phyloP scores from a whole-genome alignment of 1,284 basidiomycete genomes.

The Rhodotorula sp. region DNA sequence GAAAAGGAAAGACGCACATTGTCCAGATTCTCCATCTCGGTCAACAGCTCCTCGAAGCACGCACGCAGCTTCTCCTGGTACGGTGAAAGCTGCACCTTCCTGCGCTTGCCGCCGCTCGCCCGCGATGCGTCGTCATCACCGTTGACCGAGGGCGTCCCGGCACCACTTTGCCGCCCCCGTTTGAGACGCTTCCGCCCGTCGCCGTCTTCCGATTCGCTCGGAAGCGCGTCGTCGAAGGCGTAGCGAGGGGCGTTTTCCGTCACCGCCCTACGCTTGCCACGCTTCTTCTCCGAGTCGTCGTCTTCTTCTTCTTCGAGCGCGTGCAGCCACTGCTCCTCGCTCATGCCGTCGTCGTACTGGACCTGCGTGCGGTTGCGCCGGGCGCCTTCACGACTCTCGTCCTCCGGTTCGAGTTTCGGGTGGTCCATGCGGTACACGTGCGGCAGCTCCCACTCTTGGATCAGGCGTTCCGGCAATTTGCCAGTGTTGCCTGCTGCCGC shows the following conservation, averaged over 20 bases:
- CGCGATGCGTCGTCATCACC: slow-evolving; percentile 21
- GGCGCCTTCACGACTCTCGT: slow-evolving; percentile 57
- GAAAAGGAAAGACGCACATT: slow-evolving; percentile 55
- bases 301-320: slow-evolving; percentile 50
- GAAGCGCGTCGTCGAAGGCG: slow-evolving; percentile 9
- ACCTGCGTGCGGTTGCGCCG: slow-evolving; percentile 78
- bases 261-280: slow-evolving; percentile 13
- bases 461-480: slow-evolving; percentile 65
- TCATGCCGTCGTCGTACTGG: slow-evolving; percentile 90
- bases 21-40: slow-evolving; percentile 71
- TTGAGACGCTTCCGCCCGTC: slow-evolving; percentile 10
- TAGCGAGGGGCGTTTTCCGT: slow-evolving; percentile 9
- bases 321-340: slow-evolving; percentile 89
- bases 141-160: slow-evolving; percentile 5
- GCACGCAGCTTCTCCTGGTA: slow-evolving; percentile 74
- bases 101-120: slow-evolving; percentile 23
- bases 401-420: slow-evolving; percentile 58
- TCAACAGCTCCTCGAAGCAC: slow-evolving; percentile 74
- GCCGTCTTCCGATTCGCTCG: slow-evolving; percentile 31
- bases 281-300: slow-evolving; percentile 16
- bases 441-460: slow-evolving; percentile 86
- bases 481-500: slow-evolving; percentile 63
- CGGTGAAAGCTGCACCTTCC: slow-evolving; percentile 51
- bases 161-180: slow-evolving; percentile 6
- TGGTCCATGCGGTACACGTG: slow-evolving; percentile 82